phyloP scores from a whole-genome alignment of 306 rosid species.

The Lupinus albus region DNA sequence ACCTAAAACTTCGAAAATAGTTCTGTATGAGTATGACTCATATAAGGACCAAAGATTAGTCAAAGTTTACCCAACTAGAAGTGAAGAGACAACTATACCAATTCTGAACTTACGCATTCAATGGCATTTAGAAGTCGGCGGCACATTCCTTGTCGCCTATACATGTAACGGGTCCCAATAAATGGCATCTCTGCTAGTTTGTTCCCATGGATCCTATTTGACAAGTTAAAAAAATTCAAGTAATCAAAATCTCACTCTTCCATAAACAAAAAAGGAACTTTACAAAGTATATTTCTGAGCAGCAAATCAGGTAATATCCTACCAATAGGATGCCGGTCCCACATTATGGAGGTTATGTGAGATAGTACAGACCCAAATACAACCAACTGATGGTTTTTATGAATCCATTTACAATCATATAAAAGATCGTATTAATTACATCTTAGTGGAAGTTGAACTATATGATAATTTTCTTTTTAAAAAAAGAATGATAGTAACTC shows the following conservation, averaged over 20 bases:
- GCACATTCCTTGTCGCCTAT: slow-evolving; percentile 96
- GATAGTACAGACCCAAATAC: not conserved
- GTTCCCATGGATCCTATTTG: slow-evolving; percentile 81
- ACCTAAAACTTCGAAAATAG: slow-evolving; percentile 14
- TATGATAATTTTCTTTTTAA: not conserved
- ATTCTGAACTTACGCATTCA: slow-evolving; percentile 64
- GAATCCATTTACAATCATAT: slow-evolving; percentile 15
- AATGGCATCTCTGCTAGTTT: slow-evolving; percentile 96
- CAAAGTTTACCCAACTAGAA: slow-evolving; percentile 15
- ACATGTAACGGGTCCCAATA: slow-evolving; percentile 87
- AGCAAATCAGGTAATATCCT: slow-evolving; percentile 20
- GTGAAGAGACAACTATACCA: slow-evolving; percentile 23
- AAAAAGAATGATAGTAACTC: not conserved
- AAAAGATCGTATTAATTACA: not conserved
- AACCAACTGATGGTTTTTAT: slow-evolving; percentile 16
- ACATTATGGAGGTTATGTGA: slow-evolving; percentile 9
- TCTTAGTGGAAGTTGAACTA: not conserved
- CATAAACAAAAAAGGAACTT: not conserved
- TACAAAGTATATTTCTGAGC: not conserved
- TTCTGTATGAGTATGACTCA: not conserved
- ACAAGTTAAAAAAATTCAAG: slow-evolving; percentile 39
- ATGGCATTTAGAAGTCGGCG: slow-evolving; percentile 80
- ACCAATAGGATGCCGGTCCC: not conserved
- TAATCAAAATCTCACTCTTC: slow-evolving; percentile 22
- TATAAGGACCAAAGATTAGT: not conserved